Base-by-base conservation (phyloP, 805 yeast species). In the Pichia exigua region DNA sequence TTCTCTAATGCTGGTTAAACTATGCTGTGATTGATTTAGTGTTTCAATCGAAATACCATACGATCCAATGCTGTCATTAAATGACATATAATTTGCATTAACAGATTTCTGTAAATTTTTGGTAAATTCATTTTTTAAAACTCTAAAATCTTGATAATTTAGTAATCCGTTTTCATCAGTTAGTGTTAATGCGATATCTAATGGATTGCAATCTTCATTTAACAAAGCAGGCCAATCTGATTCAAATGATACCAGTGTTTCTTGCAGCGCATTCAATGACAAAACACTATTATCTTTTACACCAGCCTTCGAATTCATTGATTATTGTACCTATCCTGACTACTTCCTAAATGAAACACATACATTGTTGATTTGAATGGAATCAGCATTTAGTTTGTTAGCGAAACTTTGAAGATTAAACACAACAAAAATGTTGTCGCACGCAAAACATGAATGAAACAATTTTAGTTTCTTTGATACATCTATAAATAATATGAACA, bases 141-240 rank as follows among this genome's bases (percentile, higher is more conserved):
- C 75, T 43, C 75, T 71, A 58, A 92, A 92, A 54, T 87, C 90
- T 1, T 74, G 74, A 52, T 75, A 74, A 54, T 83, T 79, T 60
- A 83, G 84, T n/a, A 90, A 94, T 0, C 96, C 86, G 2, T 95
- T 82, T 59, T 83, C 84, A 66, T 92, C 97, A 60, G 90, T 71
- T 52, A 94, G 72, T 1, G 91, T 82, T 41, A 92, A 72, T 0
- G 97, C 97, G 48, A 84, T 72, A 59, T 89, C 97, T 45, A 94
- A 74, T 1, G 96, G 95, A 63, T 89, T 90, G 50, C 88, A 80
- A 47, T 79, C 75, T 10, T 73, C 74, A 1, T 71, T 69, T 8
- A 76, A 66, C 9, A 82, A 66, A 48, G 77, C 66, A 2, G 69
- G 66, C 70, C 69, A 66, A 42, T 66, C 65, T 1, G 43, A 27